Evolutionary conservation across 805 yeast genomes (phyloP).

Genomic region (Candida peoriensis): DNA sequence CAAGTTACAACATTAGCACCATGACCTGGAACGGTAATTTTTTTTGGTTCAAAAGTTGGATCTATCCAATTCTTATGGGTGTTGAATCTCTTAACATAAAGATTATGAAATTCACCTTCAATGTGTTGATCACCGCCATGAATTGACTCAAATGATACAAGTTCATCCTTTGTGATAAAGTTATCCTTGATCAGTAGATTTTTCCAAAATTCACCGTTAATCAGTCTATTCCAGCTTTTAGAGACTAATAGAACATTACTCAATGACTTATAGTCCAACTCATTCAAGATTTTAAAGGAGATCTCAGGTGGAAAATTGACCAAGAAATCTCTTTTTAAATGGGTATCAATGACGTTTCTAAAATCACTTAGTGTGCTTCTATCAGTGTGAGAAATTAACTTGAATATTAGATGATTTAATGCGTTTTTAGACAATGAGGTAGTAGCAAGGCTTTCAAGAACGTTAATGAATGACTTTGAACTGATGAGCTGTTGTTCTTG

Average conservation of each 20-base stretch:
- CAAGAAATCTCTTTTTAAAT: constrained; percentile 70
- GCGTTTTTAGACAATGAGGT: constrained; percentile 36
- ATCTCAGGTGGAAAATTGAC: constrained; percentile 72
- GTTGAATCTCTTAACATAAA: constrained; percentile 19
- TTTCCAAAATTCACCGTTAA: constrained; percentile 67
- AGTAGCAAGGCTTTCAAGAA: constrained; percentile 13
- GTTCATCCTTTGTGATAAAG: constrained; percentile 43
- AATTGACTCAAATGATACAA: constrained; percentile 22
- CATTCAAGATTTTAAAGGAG: constrained; percentile 54
- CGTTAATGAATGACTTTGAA: constrained; percentile 6
- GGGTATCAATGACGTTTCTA: constrained; percentile 42
- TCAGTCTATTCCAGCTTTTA: constrained; percentile 61
- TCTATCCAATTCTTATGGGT: constrained; percentile 70
- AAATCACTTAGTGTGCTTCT: constrained; percentile 60
- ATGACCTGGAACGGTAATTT: constrained; percentile 62
- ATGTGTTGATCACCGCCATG: too few species aligned
- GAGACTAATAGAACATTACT: constrained; percentile 60
- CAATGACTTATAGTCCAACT: constrained; percentile 60
- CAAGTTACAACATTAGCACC: constrained; percentile 89
- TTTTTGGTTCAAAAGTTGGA: constrained; percentile 61
- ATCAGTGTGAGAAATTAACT: constrained; percentile 52
- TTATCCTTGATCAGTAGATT: constrained; percentile 57
- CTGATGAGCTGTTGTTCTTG: neutral
- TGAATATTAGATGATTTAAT: constrained; percentile 46
- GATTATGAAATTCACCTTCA: constrained; percentile 7